Evolutionary conservation across 2,329 filamentous ascomycete species (phyloP), one percentile per base, ranked within the genome.

Genomic region (Fusarium sp.): DNA sequence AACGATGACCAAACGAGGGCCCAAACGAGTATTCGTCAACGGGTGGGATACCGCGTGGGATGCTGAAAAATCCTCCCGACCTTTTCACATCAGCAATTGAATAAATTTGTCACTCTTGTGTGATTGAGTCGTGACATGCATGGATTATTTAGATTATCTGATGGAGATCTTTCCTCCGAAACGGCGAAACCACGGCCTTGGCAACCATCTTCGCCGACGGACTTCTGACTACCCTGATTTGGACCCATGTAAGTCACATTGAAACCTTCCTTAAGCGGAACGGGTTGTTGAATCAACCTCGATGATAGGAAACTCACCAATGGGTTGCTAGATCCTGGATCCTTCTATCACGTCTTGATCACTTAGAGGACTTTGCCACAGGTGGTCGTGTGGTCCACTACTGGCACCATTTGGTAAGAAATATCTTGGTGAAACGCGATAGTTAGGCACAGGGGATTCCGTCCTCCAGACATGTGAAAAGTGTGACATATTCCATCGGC

Each of bases 41-140:
- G 10, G 34, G 34, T 37, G 61, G 53, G 49, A 65, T 66, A 45
- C 37, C 51, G 34, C 25, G 55, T 52, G 63, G 55, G 34, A 55
- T 55, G 23, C 45, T 16, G 41, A 60, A 23, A 50, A 31, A 42
- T 42, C 30, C 34, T 11, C 16, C 16, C 16, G 16, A 5, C 31
- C 0, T 37, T 3, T n/a, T 18, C 6, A 18, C 8, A 0, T 37
- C 16, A 11, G 4, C 2, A 0, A 37, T 11, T 4, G 16, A n/a
- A 11, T 1, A 5, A n/a, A 37, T n/a, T 37, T n/a, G 34, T n/a
- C 18, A 37, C 21, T 4, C 21, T 21, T 21, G 18, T 37, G 18
- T 7, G 34, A 37, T n/a, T n/a, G 18, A n/a, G 18, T 12, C 10
- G 6, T 37, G 34, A n/a, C 6, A 12, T 37, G 6, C 34, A 37